Evolutionary conservation across 1,284 basidiomycete genomes (phyloP), one percentile per base, ranked within the genome.

Genomic region (Boletus smithii): DNA sequence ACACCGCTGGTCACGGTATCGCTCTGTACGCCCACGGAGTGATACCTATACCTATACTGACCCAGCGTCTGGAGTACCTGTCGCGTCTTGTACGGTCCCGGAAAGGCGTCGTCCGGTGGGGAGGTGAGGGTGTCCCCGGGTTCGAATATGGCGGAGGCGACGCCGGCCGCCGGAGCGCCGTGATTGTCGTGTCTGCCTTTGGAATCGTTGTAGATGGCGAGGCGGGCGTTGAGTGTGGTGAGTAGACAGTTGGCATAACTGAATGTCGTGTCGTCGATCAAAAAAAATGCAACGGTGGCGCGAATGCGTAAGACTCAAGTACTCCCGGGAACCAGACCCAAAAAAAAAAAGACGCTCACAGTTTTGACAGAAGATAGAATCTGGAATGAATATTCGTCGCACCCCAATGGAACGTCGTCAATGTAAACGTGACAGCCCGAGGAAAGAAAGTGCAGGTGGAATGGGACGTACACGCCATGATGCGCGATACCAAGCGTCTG

Each of bases 401-500:
- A 26, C 24, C 8, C 31, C n/a, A 5, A 17, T 8, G 16, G 4
- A 17, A 16, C 16, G 8, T n/a, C 31, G 6, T 32, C 31, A 16
- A n/a, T 16, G n/a, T 32, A 16, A 17, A 32, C n/a, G 9, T 9
- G 3, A 14, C 13, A 16, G n/a, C 31, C n/a, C 5, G 31, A 16
- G 1, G n/a, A 32, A 17, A 9, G n/a, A 32, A 32, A 8, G 14
- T 32, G 31, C 9, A 16, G 5, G n/a, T n/a, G n/a, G n/a, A n/a
- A n/a, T 30, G 6, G 31, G 14, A 32, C 31, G 8, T 16, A 32
- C 31, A 53, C 47, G 10, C 22, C 30, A 24, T 53, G 44, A 42
- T 53, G 51, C 10, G 46, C 42, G 8, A 53, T 48, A 4, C 36
- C 34, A 22, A 37, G 26, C 31, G 14, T 35, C 16, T 32, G 44